Conservation (phyloP, 2,329 filamentous ascomycete species). For the Aspergillus puulaauensis region DNA sequence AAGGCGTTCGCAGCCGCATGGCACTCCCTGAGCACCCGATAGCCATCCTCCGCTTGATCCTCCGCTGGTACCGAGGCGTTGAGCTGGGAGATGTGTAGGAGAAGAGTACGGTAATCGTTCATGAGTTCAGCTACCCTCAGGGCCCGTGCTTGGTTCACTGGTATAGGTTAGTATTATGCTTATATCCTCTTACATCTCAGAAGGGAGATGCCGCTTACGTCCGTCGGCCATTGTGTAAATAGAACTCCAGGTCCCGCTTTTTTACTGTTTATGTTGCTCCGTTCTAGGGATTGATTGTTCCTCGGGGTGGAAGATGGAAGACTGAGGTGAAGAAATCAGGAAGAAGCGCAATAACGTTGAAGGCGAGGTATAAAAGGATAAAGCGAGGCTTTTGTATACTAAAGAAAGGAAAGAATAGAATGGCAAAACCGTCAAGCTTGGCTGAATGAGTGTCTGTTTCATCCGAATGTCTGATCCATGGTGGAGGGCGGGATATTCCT, state of each 20-base stretch:
- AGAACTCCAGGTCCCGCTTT: background rate
- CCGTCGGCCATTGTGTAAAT: conserved; percentile 54
- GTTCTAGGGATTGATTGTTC: conserved; percentile 5
- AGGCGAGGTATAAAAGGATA: background rate
- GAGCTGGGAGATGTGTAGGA: conserved; percentile 58
- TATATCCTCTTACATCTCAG: background rate
- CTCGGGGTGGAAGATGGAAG: background rate
- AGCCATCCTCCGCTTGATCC: conserved; percentile 60
- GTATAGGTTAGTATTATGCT: conserved; percentile 11
- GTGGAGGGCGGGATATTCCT: conserved; percentile 22
- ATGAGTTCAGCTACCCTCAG: conserved; percentile 64
- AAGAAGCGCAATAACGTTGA: background rate
- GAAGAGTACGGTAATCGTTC: conserved; percentile 62
- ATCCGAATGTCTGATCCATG: conserved; percentile 12
- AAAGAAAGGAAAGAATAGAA: conserved; percentile 8
- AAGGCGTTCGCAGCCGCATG: conserved; percentile 55
- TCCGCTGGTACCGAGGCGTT: conserved; percentile 52
- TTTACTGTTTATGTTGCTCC: background rate
- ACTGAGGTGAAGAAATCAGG: background rate
- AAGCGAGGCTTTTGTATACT: background rate
- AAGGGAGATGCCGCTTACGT: conserved; percentile 43
- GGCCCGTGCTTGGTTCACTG: conserved; percentile 65
- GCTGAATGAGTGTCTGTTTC: conserved; percentile 12
- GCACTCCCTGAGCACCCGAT: conserved; percentile 57
- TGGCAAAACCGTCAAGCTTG: conserved; percentile 4